Base-by-base conservation (phyloP, 164 flowering plant species). In the Magnolia sinica region DNA sequence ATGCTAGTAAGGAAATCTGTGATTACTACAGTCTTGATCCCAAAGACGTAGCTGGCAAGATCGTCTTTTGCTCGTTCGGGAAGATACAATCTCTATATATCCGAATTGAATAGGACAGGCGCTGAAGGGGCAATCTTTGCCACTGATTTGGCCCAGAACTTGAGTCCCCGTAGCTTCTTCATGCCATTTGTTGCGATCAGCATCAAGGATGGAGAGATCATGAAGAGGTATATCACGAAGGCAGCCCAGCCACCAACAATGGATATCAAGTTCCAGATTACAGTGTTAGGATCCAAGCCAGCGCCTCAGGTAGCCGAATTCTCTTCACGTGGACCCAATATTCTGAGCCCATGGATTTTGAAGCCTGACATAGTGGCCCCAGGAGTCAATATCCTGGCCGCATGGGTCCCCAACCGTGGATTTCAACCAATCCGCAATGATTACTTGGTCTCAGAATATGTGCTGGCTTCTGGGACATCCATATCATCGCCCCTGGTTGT, bases 381-480 rank as follows among this genome's bases (percentile, higher is more conserved):
- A 1, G 77, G 76, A 20, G 76, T 73, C 31, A 24, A 73, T 20
- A 37, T 78, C 29, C 18, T 73, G 58, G 76, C 76, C 6, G 73
- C 80, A 27, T 79, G 74, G 77, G 64, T 55, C 9, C 79, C 83
- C 19, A 82, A 82, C 24, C 50, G 24, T 7, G 78, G 69, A 9
- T 1, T 14, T 10, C 31, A 64, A 7, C 74, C 71, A 0, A 70
- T 79, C 7, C 51, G 82, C 7, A 58, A 74, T 24, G 74, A 82
- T 50, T 61, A 69, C 72, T 74, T 84, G 68, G 65, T 79, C 19
- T 72, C 76, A 0, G 85, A 83, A 49, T 86, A 79, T 49, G 76
- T 72, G 2, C 10, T 86, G 0, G 18, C 72, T 3, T 81, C 87
- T 0, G 88, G 88, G 18, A 86, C 88, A 1, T 86, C 88, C 52